Evolutionary conservation across 176 grass and related monocot genomes (phyloP).

Genomic region (Cocos nucifera): DNA sequence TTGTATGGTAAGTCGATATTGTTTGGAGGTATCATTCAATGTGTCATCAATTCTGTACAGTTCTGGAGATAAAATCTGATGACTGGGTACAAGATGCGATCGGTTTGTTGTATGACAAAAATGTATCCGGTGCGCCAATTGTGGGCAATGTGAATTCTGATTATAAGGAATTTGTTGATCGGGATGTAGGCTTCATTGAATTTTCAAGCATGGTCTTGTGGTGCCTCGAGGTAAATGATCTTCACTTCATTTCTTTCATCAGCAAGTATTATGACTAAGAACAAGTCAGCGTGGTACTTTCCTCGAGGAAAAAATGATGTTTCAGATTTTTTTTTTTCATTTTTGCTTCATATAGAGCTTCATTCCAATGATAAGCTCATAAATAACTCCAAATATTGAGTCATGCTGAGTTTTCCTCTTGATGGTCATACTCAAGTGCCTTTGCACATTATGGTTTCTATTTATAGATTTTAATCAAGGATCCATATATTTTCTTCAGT

Average conservation of each 20-base stretch:
- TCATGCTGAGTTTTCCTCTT: too few species aligned
- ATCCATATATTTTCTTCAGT: too few species aligned
- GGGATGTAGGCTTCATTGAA: constrained; percentile 44
- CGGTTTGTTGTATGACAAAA: constrained; percentile 27
- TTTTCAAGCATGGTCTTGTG: constrained; percentile 34
- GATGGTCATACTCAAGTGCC: too few species aligned
- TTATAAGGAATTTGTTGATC: constrained; percentile 34
- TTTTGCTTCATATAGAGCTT: too few species aligned
- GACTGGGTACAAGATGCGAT: constrained; percentile 27
- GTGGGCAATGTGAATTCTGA: constrained; percentile 28
- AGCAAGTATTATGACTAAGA: too few species aligned
- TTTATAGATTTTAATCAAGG: too few species aligned
- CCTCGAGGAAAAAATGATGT: neutral
- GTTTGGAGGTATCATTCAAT: too few species aligned
- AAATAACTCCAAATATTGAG: too few species aligned
- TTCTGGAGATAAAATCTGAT: constrained; percentile 40
- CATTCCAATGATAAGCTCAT: too few species aligned
- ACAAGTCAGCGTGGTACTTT: neutral
- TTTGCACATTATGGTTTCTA: too few species aligned
- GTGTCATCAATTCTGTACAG: constrained; percentile 6
- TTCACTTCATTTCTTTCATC: neutral
- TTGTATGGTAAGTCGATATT: too few species aligned
- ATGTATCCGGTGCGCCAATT: constrained; percentile 27
- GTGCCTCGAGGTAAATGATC: constrained; percentile 30
- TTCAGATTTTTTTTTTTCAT: too few species aligned